These are phyloP conservation scores for Cylindrotheca fusiformis DNA, from an alignment of 108 stramenopile genomes.

Conservation along the genomic window DNA sequence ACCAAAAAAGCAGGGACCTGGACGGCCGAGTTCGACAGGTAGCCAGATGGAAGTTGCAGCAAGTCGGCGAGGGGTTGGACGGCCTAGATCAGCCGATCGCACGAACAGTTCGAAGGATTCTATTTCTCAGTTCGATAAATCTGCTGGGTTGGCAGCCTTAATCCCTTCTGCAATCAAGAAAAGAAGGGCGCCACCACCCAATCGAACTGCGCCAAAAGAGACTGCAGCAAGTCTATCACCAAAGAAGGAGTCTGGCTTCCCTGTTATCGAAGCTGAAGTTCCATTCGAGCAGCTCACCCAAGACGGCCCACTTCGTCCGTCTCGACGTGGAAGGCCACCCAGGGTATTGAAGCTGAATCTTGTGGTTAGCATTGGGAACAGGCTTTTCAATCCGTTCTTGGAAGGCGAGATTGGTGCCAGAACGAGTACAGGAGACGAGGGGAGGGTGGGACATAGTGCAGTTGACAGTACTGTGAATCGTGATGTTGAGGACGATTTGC, in stretches of 20 bases:
- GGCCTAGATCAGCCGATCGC: neutral
- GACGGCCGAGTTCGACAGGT: neutral
- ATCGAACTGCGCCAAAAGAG: neutral
- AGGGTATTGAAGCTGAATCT: neutral
- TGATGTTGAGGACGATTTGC: neutral
- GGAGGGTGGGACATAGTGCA: neutral
- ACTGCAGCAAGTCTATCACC: neutral
- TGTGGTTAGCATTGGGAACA: neutral
- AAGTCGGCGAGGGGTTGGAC: neutral
- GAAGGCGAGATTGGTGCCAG: neutral
- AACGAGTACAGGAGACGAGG: neutral
- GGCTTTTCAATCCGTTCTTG: neutral
- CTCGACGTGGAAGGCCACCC: conserved; percentile 18
- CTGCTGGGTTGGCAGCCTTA: conserved; percentile 4
- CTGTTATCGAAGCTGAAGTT: neutral
- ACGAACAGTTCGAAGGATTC: neutral
- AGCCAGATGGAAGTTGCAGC: neutral
- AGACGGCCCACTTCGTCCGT: conserved; percentile 1
- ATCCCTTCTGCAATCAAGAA: conserved; percentile 15
- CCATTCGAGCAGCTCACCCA: neutral
- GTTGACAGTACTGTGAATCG: neutral
- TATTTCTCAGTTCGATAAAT: neutral
- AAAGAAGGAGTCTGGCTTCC: neutral
- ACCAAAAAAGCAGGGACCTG: neutral
- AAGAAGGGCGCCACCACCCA: neutral